Evolutionary conservation across 2,329 filamentous ascomycete genomes (phyloP).

Genomic region (Trichoderma sp.): DNA sequence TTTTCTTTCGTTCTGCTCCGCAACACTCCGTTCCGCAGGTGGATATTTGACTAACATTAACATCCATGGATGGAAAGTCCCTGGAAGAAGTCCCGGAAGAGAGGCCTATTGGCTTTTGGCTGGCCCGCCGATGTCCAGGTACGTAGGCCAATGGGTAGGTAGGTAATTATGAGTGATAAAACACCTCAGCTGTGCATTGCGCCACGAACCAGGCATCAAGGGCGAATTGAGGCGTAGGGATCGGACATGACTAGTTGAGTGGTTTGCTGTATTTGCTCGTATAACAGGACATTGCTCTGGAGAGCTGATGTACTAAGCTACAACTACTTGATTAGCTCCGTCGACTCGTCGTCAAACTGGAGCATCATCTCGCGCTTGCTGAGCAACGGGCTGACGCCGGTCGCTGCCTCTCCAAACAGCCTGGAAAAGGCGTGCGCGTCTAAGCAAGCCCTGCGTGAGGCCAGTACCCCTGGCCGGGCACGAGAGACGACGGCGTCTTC

Average conservation of each 20-base stretch:
- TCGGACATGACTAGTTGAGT: neutral
- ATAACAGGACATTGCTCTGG: neutral
- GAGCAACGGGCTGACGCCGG: slow-evolving; percentile 36
- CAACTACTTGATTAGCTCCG: neutral
- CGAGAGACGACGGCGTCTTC: slow-evolving; percentile 45
- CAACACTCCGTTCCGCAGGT: neutral
- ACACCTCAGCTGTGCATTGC: neutral
- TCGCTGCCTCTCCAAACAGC: slow-evolving; percentile 30
- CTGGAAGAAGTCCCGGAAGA: neutral
- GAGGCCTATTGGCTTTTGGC: neutral
- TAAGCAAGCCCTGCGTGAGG: slow-evolving; percentile 51
- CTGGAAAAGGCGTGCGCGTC: slow-evolving; percentile 52
- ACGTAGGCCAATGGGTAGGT: neutral
- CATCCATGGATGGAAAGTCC: neutral
- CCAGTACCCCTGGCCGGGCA: slow-evolving; percentile 46
- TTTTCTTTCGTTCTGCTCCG: neutral
- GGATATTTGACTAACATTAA: neutral
- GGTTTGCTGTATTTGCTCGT: neutral
- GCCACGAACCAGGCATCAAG: neutral
- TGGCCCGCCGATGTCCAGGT: neutral
- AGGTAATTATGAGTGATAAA: neutral
- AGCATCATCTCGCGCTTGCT: slow-evolving; percentile 39
- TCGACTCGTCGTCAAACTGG: slow-evolving; percentile 31
- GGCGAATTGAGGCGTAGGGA: neutral
- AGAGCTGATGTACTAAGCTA: neutral